Evolutionary conservation across 2,329 filamentous ascomycete species (phyloP), one percentile per base, ranked within the genome.

Genomic region (Colletotrichum tanaceti): DNA sequence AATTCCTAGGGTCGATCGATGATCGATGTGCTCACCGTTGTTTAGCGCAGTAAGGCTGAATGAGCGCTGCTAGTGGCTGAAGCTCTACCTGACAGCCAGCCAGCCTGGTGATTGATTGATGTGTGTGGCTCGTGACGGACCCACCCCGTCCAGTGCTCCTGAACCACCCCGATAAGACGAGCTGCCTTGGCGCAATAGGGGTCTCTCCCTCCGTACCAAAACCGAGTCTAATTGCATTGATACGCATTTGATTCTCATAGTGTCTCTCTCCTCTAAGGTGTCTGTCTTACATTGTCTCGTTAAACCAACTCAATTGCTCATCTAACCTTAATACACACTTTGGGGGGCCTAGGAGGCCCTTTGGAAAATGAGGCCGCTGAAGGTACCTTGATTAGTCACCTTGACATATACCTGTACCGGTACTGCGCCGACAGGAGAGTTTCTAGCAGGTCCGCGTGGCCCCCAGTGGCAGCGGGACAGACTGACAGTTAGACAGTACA

Each of bases 91-190:
- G 5, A 32, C 20, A 22, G 53, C 41, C 53, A 58, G 47, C 22
- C 20, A 22, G 53, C 41, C 53, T 53, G 47, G 46, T 43, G 54
- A 59, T 43, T 43, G 54, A 59, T n/a, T n/a, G n/a, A n/a, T n/a
- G n/a, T 38, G 49, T 55, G 65, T 68, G 65, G 61, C 65, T 68
- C 53, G 61, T 68, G 54, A 55, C 60, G 28, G 43, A 49, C 20
- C 43, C 43, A 49, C n/a, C n/a, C 5, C 18, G 41, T 9, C 5
- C 41, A 44, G 18, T 16, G 5, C 7, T 44, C 5, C 16, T 7
- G 9, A 18, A 44, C 18, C 14, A 44, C 44, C 46, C 7, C 24
- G 24, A 50, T 52, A 24, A 52, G 49, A 35, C 14, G 35, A 52
- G 49, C 18, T 2, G 18, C 5, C 10, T 52, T 28, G 32, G 32